Percentiles rank a stretch among this genome's conserved stretches.
phyloP scores from a whole-genome alignment of 306 rosid species.

The Quercus mongolica region DNA sequence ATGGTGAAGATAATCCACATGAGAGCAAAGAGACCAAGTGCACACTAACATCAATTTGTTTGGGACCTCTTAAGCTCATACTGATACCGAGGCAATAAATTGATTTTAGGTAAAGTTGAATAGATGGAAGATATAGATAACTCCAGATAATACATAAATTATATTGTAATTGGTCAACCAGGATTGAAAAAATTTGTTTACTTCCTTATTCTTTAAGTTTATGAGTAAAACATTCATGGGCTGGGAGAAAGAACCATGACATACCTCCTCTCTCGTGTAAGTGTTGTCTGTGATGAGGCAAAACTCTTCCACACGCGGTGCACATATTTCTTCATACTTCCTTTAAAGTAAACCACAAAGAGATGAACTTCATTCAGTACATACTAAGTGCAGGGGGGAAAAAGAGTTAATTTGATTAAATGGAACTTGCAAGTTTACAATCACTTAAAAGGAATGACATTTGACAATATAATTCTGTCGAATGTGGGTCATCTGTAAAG shows the following conservation, averaged over 20 bases:
- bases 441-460: background rate
- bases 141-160: background rate
- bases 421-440: background rate
- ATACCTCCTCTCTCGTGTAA: constrained; percentile 61
- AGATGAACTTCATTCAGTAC: constrained; percentile 3
- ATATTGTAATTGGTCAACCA: background rate
- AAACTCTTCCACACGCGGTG: constrained; percentile 58
- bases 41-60: background rate
- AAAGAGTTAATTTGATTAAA: background rate
- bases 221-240: background rate
- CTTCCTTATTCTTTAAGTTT: background rate
- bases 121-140: background rate
- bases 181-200: background rate
- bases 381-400: background rate
- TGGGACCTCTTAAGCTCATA: background rate
- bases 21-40: background rate
- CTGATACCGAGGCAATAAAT: background rate
- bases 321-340: constrained; percentile 66
- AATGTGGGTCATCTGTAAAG: background rate
- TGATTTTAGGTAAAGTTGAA: background rate
- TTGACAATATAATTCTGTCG: background rate
- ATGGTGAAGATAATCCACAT: background rate
- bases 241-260: background rate
- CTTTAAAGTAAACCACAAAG: constrained; percentile 23
- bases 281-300: constrained; percentile 67